phyloP scores from a whole-genome alignment of 2,329 filamentous ascomycete species.

The Botrytis hyacinthi region DNA sequence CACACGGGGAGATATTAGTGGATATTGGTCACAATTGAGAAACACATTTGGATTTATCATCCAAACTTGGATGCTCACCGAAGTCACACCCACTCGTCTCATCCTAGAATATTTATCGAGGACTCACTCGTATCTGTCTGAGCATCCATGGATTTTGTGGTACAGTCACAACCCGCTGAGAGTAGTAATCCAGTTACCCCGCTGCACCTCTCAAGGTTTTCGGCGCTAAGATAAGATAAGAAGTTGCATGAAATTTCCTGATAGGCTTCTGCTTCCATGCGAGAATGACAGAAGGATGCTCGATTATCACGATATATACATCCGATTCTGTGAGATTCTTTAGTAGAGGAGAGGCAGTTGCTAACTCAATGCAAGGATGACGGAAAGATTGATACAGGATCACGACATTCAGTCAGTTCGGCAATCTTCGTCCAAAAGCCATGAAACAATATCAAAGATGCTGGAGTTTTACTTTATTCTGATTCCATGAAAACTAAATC shows the following conservation, averaged over 20 bases:
- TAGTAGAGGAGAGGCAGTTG: not conserved
- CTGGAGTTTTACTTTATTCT: conserved; percentile 2
- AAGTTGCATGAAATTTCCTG: conserved; percentile 1
- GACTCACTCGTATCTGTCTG: not conserved
- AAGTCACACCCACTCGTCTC: not conserved
- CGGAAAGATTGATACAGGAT: not conserved
- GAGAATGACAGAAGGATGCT: not conserved
- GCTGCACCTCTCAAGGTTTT: not conserved
- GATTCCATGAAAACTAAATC: not conserved
- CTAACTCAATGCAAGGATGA: not conserved
- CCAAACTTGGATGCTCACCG: not conserved
- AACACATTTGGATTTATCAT: not conserved
- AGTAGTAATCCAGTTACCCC: not conserved
- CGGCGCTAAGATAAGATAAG: conserved; percentile 18
- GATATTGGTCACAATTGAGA: not conserved
- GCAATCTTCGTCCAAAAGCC: not conserved
- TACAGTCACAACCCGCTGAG: not conserved
- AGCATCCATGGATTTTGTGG: not conserved
- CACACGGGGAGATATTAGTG: not conserved
- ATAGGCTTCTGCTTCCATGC: not conserved
- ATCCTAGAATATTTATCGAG: not conserved
- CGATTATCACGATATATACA: not conserved
- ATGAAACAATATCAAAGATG: not conserved
- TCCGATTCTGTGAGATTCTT: not conserved
- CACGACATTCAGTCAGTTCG: not conserved